Percentiles rank a stretch among this genome's conserved stretches.
Evolutionary conservation across 164 flowering plant genomes (phyloP).

Genomic region (Kalanchoe fedtschenkoi): DNA sequence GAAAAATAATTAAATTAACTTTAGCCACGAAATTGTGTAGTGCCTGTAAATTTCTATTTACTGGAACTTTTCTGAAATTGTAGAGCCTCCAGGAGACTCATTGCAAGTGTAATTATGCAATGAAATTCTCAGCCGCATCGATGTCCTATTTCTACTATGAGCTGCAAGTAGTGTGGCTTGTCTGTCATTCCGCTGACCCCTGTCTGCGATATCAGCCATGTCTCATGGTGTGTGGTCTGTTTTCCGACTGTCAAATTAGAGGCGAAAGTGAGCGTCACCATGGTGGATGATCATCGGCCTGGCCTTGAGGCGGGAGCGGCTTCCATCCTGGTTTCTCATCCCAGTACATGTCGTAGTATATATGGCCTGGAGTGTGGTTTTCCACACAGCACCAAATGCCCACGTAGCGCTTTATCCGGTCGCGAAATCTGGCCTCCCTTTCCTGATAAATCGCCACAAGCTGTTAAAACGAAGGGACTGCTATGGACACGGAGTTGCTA

Average conservation of each 20-base stretch:
- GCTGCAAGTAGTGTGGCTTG: neutral
- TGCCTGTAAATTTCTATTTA: neutral
- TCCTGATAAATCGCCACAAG: constrained; percentile 37
- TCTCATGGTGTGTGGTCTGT: neutral
- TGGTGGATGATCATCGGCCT: constrained; percentile 71
- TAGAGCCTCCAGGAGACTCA: constrained; percentile 1
- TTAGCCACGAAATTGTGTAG: neutral
- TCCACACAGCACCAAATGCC: constrained; percentile 92
- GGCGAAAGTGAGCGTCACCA: constrained; percentile 20
- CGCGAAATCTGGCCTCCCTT: constrained; percentile 66
- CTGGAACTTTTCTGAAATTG: neutral
- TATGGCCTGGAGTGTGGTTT: constrained; percentile 60
- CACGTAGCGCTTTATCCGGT: constrained; percentile 61
- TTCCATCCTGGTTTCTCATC: constrained; percentile 95
- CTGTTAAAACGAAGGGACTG: too few species aligned
- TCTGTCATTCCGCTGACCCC: neutral
- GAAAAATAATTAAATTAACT: too few species aligned
- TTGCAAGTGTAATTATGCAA: neutral
- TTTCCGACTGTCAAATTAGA: neutral
- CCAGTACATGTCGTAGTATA: constrained; percentile 98
- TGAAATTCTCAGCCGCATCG: neutral
- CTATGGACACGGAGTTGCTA: too few species aligned
- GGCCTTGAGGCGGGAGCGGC: constrained; percentile 57
- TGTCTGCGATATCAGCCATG: neutral
- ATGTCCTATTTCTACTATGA: neutral